Evolutionary conservation across 1,284 basidiomycete species (phyloP), one percentile per base, ranked within the genome.

Genomic region (Rhodotorula sp.): DNA sequence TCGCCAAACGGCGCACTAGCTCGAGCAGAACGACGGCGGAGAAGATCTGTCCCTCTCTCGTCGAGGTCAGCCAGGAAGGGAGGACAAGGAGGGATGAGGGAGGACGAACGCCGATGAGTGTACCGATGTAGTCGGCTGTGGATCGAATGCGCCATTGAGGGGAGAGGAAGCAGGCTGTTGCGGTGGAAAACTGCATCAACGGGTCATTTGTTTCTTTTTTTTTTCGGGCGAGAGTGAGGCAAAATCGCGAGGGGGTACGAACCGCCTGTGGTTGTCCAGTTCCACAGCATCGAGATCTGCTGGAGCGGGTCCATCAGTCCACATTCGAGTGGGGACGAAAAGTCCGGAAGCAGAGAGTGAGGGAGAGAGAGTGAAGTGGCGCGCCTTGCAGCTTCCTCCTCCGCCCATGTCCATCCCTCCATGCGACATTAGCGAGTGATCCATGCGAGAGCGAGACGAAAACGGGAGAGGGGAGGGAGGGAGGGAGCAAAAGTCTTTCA

Each of bases 21-120:
- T 83, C 82, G 64, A 82, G 79, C 0, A 77, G 72, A 49, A 81
- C 78, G 68, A 79, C 79, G 34, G 82, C 77, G 72, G 81, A 72
- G 77, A 82, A 81, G 73, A 83, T 76, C 61, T 71, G 57, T 17
- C 13, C 36, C 8, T 36, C 11, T 1, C 5, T 13, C 27, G 15
- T 19, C 46, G 24, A 6, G 10, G 51, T 20, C 20, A 27, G 34
- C 17, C 7, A 2, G 1, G 8, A 3, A 32, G 17, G n/a, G 30
- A n/a, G 29, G 24, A 11, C 20, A 20, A 29, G 39, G 24, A 44
- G 8, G n/a, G 30, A 24, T 1, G 29, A 8, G 61, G 7, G 11
- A 22, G 34, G 49, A 39, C 59, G 47, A 13, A 66, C 70, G n/a
- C 81, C 81, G 64, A 82, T 76, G 63, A 82, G 73, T 13, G 73